Evolutionary conservation across 2,329 filamentous ascomycete species (phyloP).

Genomic region (Orbilia brochopaga): DNA sequence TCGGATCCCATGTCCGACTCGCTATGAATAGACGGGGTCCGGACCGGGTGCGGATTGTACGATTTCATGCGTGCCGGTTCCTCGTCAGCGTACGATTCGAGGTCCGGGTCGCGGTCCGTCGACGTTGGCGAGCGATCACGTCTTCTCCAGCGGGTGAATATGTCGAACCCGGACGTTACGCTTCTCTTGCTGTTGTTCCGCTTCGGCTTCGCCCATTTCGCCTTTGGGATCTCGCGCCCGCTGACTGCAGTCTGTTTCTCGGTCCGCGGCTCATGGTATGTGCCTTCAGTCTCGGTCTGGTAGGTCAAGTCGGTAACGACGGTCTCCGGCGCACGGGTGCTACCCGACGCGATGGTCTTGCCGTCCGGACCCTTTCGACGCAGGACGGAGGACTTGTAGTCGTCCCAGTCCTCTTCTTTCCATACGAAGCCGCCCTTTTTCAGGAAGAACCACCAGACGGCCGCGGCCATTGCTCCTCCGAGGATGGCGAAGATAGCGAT

Average conservation of each 20-base stretch:
- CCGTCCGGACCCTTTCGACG: slow-evolving; percentile 71
- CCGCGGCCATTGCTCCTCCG: slow-evolving; percentile 74
- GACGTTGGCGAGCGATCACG: slow-evolving; percentile 36
- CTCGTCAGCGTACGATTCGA: slow-evolving; percentile 48
- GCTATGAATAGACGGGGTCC: slow-evolving; percentile 27
- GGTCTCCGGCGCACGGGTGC: slow-evolving; percentile 45
- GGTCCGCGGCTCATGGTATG: slow-evolving; percentile 16
- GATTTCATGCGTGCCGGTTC: slow-evolving; percentile 49
- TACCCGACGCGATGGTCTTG: slow-evolving; percentile 49
- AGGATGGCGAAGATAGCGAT: slow-evolving; percentile 87
- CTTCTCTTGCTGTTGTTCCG: slow-evolving; percentile 46
- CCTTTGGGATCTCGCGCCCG: slow-evolving; percentile 25
- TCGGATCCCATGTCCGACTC: slow-evolving; percentile 40
- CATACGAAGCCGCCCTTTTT: slow-evolving; percentile 94
- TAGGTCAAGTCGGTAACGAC: slow-evolving; percentile 48
- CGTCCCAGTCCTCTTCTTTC: slow-evolving; percentile 87
- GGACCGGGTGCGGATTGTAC: slow-evolving; percentile 44
- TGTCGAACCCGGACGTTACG: slow-evolving; percentile 16
- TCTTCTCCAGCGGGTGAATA: slow-evolving; percentile 39
- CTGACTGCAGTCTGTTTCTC: slow-evolving; percentile 34
- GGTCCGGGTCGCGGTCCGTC: slow-evolving; percentile 36
- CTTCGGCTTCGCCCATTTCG: slow-evolving; percentile 41
- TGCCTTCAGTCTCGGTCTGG: slow-evolving; percentile 42
- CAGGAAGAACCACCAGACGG: slow-evolving; percentile 96
- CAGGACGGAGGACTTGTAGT: slow-evolving; percentile 95